Evolutionary conservation across 352 stramenopile genomes (phyloP).

Genomic region (Elongisporangium anandrum): DNA sequence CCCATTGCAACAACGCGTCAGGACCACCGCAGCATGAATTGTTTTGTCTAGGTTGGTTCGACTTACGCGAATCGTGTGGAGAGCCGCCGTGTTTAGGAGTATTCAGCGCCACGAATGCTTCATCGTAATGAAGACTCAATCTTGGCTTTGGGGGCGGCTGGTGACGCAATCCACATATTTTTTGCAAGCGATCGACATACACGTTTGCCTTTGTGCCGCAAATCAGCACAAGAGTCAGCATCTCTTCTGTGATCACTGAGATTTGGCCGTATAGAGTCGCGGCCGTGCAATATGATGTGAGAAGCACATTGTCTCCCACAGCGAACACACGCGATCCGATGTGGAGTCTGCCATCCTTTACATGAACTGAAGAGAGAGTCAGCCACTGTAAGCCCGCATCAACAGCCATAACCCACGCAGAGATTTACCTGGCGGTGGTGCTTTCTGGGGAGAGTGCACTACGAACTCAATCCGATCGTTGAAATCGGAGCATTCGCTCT

Average conservation of each 20-base stretch:
- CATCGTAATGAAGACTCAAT: conserved; percentile 15
- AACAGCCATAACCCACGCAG: background rate
- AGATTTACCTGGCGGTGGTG: background rate
- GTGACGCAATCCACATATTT: conserved; percentile 35
- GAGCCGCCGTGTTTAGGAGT: background rate
- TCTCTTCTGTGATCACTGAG: conserved; percentile 18
- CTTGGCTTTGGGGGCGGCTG: conserved; percentile 12
- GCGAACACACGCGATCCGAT: conserved; percentile 12
- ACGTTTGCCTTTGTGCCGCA: conserved; percentile 38
- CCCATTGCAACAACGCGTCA: too few relatives aligned
- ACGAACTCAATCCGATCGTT: background rate
- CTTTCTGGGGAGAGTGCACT: background rate
- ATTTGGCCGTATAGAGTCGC: conserved; percentile 66
- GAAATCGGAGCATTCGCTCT: conserved; percentile 12
- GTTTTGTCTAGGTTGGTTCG: background rate
- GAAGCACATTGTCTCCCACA: conserved; percentile 48
- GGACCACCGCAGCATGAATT: background rate
- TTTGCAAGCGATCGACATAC: conserved; percentile 25
- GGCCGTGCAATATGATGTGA: conserved; percentile 43
- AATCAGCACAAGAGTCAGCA: conserved; percentile 42
- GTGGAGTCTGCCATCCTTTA: background rate
- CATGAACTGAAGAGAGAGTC: background rate
- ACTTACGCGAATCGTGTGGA: background rate
- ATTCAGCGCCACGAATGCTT: conserved; percentile 11
- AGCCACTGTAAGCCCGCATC: background rate